Conservation (phyloP, 1,284 basidiomycete genomes). For the Ustilago esculenta region DNA sequence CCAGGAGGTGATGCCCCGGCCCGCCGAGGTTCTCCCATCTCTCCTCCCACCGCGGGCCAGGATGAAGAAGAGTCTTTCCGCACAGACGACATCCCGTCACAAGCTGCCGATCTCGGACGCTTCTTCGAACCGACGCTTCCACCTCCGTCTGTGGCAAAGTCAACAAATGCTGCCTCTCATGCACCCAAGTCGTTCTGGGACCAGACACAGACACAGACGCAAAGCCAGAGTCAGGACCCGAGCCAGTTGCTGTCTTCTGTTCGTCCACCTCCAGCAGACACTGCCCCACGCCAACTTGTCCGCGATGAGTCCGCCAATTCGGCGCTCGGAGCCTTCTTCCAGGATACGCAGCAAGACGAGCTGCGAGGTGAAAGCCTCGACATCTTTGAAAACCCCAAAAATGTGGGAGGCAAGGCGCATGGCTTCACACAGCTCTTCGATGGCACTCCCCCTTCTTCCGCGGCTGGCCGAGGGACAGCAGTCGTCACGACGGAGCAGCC, state of each 20-base stretch:
- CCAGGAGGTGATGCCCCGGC: slow-evolving; percentile 3
- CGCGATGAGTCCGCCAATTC: slow-evolving; percentile 43
- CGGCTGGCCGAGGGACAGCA: background rate
- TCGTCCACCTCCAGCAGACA: slow-evolving; percentile 10
- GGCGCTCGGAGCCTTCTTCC: slow-evolving; percentile 62
- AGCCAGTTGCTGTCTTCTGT: slow-evolving; percentile 14
- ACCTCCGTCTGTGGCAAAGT: slow-evolving; percentile 9
- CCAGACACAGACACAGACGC: slow-evolving; percentile 26
- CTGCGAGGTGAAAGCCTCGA: slow-evolving; percentile 55
- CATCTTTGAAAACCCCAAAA: slow-evolving; percentile 52
- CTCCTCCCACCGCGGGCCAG: slow-evolving; percentile 14
- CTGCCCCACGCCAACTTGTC: slow-evolving; percentile 3
- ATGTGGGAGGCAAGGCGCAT: slow-evolving; percentile 29
- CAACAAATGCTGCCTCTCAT: background rate
- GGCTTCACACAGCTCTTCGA: slow-evolving; percentile 57
- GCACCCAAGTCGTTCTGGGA: slow-evolving; percentile 33
- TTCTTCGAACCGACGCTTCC: slow-evolving; percentile 54
- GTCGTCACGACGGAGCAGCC: background rate
- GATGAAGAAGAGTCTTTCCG: slow-evolving; percentile 45
- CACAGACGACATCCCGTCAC: slow-evolving; percentile 44
- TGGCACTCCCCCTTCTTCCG: slow-evolving; percentile 32
- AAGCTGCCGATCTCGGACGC: slow-evolving; percentile 44
- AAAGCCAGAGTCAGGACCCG: slow-evolving; percentile 21
- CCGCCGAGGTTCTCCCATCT: slow-evolving; percentile 19
- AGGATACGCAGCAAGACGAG: slow-evolving; percentile 53